Evolutionary conservation across 2,329 filamentous ascomycete genomes (phyloP).

Genomic region (Trichophaea hybrida): DNA sequence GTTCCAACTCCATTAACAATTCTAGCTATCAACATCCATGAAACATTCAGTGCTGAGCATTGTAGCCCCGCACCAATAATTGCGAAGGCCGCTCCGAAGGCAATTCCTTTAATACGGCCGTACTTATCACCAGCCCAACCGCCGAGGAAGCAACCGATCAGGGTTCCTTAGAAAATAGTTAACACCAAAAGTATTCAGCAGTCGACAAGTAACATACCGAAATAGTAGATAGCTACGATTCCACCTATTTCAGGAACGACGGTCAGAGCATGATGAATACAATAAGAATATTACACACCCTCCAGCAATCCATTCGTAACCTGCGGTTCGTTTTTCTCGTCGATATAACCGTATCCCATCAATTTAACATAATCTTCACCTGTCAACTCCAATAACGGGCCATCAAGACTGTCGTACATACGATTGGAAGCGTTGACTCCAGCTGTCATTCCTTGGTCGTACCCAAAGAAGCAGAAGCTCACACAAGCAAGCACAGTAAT

Average conservation of each 20-base stretch:
- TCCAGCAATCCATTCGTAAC: slow-evolving; percentile 47
- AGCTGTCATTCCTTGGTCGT: slow-evolving; percentile 44
- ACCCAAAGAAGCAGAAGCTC: slow-evolving; percentile 46
- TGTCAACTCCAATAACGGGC: not conserved
- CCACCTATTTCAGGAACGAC: not conserved
- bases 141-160: slow-evolving; percentile 48
- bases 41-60: slow-evolving; percentile 48
- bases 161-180: slow-evolving; percentile 41
- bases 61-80: slow-evolving; percentile 50
- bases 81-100: slow-evolving; percentile 43
- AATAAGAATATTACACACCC: slow-evolving; percentile 43
- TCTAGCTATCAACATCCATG: slow-evolving; percentile 51
- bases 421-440: slow-evolving; percentile 49
- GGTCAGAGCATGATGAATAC: not conserved
- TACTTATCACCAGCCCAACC: slow-evolving; percentile 50
- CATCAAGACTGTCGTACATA: not conserved
- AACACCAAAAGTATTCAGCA: not conserved
- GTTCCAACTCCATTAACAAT: slow-evolving; percentile 41
- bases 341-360: slow-evolving; percentile 50
- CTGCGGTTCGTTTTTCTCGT: slow-evolving; percentile 38
- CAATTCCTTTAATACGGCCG: slow-evolving; percentile 51
- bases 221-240: slow-evolving; percentile 6
- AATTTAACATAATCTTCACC: slow-evolving; percentile 44
- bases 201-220: not conserved
- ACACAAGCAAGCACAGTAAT: not conserved